These are phyloP conservation scores for Copromyces sp. DNA, from an alignment of 495 filamentous ascomycete genomes.

Conservation along the genomic window DNA sequence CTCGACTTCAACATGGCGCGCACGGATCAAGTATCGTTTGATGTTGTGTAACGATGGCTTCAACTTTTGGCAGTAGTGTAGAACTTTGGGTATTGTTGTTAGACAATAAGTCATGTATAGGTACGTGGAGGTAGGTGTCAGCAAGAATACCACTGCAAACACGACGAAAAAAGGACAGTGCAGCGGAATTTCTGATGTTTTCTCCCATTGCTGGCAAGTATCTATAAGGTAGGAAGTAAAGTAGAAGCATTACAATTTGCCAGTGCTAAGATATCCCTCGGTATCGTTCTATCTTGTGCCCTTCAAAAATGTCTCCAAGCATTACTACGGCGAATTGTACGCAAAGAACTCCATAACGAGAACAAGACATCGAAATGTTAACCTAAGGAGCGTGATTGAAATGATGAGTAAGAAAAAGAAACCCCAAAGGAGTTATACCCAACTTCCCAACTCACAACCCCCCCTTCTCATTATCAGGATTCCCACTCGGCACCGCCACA, in stretches of 20 bases:
- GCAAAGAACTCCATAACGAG: background rate
- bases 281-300: background rate
- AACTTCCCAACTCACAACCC: background rate
- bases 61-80: background rate
- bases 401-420: background rate
- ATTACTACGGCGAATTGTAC: background rate
- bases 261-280: background rate
- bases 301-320: background rate
- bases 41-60: background rate
- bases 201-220: background rate
- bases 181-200: background rate
- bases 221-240: background rate
- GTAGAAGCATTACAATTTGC: background rate
- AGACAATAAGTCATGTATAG: too few relatives aligned
- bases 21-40: background rate
- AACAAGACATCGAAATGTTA: background rate
- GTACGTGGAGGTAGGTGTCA: too few relatives aligned
- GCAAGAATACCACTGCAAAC: too few relatives aligned
- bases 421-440: background rate
- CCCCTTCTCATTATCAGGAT: background rate
- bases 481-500: background rate
- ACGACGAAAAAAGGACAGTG: too few relatives aligned
- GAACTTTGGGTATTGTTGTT: too few relatives aligned
- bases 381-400: background rate
- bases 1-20: background rate